Conservation (phyloP, 352 stramenopile species). For the Globisporangium nagaii region DNA sequence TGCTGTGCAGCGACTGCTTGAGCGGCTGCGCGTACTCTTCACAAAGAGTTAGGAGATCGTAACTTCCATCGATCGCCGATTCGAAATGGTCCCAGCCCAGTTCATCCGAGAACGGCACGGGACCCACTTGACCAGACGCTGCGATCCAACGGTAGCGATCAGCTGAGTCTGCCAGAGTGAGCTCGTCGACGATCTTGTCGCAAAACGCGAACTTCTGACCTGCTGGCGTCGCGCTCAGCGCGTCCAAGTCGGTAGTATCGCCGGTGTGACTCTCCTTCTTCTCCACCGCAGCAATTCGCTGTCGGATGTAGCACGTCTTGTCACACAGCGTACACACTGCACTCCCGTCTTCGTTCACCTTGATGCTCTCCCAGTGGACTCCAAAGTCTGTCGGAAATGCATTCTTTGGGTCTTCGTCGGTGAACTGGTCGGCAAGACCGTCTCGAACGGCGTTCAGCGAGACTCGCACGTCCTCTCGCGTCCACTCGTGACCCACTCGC, state of each 20-base stretch:
- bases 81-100: no score
- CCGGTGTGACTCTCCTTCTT: neutral
- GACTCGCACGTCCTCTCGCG: neutral
- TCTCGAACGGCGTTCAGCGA: neutral
- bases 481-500: neutral
- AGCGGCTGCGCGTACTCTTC: neutral
- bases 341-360: neutral
- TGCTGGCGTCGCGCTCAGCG: neutral
- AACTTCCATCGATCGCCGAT: no score
- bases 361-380: neutral
- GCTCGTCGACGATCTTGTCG: neutral
- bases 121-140: neutral
- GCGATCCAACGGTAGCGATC: neutral
- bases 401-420: neutral
- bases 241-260: neutral
- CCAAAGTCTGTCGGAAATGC: neutral
- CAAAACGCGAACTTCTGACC: neutral
- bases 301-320: neutral
- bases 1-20: neutral
- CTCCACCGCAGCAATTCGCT: neutral
- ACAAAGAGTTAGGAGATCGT: no score
- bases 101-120: neutral
- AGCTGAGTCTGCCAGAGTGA: no score
- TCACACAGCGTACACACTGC: neutral
- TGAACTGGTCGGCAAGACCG: neutral